phyloP scores from a whole-genome alignment of 1,139 yeast species.

The Yamadazyma blattariae region DNA sequence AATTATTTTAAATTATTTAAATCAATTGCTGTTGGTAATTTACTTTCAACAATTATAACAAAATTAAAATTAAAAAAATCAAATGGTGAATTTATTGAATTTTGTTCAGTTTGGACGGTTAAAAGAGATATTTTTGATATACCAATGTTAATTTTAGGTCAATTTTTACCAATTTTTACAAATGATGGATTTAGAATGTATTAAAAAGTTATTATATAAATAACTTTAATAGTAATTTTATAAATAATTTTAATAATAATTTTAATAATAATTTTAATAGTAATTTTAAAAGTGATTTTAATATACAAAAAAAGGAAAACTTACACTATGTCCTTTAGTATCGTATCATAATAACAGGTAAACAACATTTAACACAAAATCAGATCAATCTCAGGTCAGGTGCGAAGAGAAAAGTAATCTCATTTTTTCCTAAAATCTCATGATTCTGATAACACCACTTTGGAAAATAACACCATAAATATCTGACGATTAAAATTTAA shows the following conservation, averaged over 20 bases:
- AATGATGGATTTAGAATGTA: constrained; percentile 34
- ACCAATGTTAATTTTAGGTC: constrained; percentile 58
- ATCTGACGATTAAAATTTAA: too few species aligned
- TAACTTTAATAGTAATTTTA: too few species aligned
- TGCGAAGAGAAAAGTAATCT: too few species aligned
- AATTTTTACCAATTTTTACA: constrained; percentile 40
- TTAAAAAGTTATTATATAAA: constrained; percentile 14
- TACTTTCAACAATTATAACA: constrained; percentile 50
- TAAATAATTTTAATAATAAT: too few species aligned
- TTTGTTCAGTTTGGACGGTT: constrained; percentile 62
- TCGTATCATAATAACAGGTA: too few species aligned
- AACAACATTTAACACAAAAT: too few species aligned
- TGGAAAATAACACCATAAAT: not conserved
- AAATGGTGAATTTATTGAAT: constrained; percentile 36
- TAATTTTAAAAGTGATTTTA: too few species aligned
- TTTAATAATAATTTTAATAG: too few species aligned
- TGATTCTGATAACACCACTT: constrained; percentile 7
- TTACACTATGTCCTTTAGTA: too few species aligned
- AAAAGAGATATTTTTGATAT: constrained; percentile 88
- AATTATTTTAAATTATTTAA: constrained; percentile 44
- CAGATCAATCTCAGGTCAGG: too few species aligned
- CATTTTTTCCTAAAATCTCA: constrained; percentile 3
- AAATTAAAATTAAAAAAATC: constrained; percentile 42
- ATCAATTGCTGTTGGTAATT: constrained; percentile 49
- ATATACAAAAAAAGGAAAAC: too few species aligned